phyloP scores from a whole-genome alignment of 1,139 yeast genomes.

The Geotrichum cucujoidarum region DNA sequence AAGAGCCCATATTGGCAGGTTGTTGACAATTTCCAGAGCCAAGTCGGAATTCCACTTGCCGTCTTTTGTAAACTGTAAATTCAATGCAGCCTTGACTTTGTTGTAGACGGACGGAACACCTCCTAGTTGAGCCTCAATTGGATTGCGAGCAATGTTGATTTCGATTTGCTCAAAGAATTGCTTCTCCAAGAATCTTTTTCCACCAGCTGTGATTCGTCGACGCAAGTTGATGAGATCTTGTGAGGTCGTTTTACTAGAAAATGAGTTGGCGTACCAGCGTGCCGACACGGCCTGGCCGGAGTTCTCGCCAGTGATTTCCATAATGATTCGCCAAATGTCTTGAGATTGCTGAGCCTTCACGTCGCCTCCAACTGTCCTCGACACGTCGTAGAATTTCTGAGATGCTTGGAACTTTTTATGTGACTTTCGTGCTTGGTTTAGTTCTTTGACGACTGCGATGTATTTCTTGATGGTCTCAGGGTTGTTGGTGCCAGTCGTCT shows the following conservation, averaged over 20 bases:
- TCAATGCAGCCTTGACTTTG: slow-evolving; percentile 65
- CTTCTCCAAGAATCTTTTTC: slow-evolving; percentile 59
- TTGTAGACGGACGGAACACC: slow-evolving; percentile 69
- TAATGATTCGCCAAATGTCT: slow-evolving; percentile 38
- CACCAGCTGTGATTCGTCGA: slow-evolving; percentile 49
- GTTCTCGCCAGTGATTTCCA: slow-evolving; percentile 32
- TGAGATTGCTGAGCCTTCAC: slow-evolving; percentile 37
- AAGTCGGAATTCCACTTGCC: slow-evolving; percentile 50
- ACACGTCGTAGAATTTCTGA: slow-evolving; percentile 49
- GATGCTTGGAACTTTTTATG: slow-evolving; percentile 49
- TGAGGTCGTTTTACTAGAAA: slow-evolving; percentile 26
- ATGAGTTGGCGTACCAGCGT: slow-evolving; percentile 44
- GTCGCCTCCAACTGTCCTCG: slow-evolving; percentile 30
- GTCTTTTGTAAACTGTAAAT: slow-evolving; percentile 37
- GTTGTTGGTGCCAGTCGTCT: slow-evolving; percentile 17
- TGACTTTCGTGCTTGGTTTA: slow-evolving; percentile 62
- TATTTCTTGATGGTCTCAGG: slow-evolving; percentile 5
- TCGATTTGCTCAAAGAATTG: slow-evolving; percentile 78
- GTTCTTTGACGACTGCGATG: slow-evolving; percentile 49
- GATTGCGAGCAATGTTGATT: slow-evolving; percentile 59
- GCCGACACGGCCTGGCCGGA: slow-evolving; percentile 37
- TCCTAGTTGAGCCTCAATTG: slow-evolving; percentile 49
- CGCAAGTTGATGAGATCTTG: slow-evolving; percentile 40
- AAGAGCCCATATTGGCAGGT: slow-evolving; percentile 88
- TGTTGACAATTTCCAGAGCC: slow-evolving; percentile 62